phyloP scores from a whole-genome alignment of 768 basidiomycete species.

The Hysterangium stoloniferum region DNA sequence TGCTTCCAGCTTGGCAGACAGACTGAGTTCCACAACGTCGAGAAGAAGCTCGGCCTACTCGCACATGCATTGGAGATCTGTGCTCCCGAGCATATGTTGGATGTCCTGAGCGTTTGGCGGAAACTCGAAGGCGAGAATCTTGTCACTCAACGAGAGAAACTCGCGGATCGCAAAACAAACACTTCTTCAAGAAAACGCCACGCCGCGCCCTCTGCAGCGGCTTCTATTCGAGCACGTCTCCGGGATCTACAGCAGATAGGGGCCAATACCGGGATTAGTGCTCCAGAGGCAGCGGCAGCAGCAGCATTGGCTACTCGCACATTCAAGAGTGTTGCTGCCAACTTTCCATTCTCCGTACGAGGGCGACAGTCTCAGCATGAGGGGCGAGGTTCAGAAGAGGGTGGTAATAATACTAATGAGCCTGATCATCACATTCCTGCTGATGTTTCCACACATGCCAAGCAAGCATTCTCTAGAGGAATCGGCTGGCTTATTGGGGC shows the following conservation, averaged over 20 bases:
- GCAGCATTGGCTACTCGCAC: constrained; percentile 73
- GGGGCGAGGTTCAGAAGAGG: constrained; percentile 32
- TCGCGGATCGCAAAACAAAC: constrained; percentile 4
- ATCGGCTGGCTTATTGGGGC: constrained; percentile 95
- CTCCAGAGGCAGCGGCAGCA: constrained; percentile 49
- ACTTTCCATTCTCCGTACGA: constrained; percentile 61
- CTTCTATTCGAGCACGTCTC: constrained; percentile 33
- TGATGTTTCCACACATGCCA: constrained; percentile 68
- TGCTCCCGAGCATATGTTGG: constrained; percentile 69
- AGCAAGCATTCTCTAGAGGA: constrained; percentile 75
- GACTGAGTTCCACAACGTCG: constrained; percentile 60
- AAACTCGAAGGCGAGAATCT: constrained; percentile 62
- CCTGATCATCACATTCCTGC: constrained; percentile 30
- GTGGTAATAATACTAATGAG: constrained; percentile 23
- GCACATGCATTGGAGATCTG: constrained; percentile 83
- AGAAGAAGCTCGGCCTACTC: constrained; percentile 61
- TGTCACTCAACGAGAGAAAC: constrained; percentile 36
- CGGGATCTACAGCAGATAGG: constrained; percentile 31
- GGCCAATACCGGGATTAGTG: constrained; percentile 54
- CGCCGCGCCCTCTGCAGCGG: constrained; percentile 46
- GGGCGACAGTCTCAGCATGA: constrained; percentile 33
- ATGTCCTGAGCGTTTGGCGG: constrained; percentile 74
- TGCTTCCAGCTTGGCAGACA: constrained; percentile 86
- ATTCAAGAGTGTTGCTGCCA: constrained; percentile 69
- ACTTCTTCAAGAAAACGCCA: constrained; percentile 5